These are phyloP conservation scores for Yarrowia sp. DNA, from an alignment of 805 yeast species.

Conservation along the genomic window DNA sequence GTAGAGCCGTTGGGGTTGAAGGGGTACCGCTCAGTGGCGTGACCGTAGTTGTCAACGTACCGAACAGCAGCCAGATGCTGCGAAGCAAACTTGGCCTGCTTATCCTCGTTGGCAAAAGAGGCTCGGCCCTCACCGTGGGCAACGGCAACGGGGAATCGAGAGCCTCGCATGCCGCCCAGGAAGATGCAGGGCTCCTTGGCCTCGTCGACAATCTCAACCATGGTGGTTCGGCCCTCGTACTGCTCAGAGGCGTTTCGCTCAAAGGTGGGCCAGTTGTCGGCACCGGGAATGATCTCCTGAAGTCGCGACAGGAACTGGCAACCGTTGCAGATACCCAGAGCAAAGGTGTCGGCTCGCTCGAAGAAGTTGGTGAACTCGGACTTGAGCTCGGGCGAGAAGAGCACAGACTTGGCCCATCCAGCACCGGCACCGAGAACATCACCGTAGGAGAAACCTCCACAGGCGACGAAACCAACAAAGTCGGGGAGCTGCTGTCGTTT, in stretches of 20 bases:
- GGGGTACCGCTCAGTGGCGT: constrained; percentile 78
- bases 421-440: constrained; percentile 98
- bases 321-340: constrained; percentile 98
- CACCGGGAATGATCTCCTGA: constrained; percentile 84
- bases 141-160: constrained; percentile 91
- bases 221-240: constrained; percentile 90
- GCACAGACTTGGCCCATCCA: constrained; percentile 97
- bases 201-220: constrained; percentile 73
- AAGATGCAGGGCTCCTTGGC: constrained; percentile 60
- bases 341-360: constrained; percentile 88
- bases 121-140: constrained; percentile 99
- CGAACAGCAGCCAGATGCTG: constrained; percentile 60
- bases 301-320: constrained; percentile 93
- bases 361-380: constrained; percentile 76
- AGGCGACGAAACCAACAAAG: constrained; percentile 93
- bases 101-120: constrained; percentile 51
- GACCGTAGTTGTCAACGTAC: constrained; percentile 89
- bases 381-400: constrained; percentile 76
- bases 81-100: constrained; percentile 49
- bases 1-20: constrained; percentile 97
- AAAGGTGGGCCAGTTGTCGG: constrained; percentile 93
- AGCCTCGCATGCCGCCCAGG: constrained; percentile 88
- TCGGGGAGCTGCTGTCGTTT: constrained; percentile 65
- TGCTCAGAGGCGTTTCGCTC: constrained; percentile 91
- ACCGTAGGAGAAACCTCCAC: constrained; percentile 99